These are phyloP conservation scores for Blastobotrys malaysiensis DNA, from an alignment of 1,139 yeast genomes.

Conservation along the genomic window DNA sequence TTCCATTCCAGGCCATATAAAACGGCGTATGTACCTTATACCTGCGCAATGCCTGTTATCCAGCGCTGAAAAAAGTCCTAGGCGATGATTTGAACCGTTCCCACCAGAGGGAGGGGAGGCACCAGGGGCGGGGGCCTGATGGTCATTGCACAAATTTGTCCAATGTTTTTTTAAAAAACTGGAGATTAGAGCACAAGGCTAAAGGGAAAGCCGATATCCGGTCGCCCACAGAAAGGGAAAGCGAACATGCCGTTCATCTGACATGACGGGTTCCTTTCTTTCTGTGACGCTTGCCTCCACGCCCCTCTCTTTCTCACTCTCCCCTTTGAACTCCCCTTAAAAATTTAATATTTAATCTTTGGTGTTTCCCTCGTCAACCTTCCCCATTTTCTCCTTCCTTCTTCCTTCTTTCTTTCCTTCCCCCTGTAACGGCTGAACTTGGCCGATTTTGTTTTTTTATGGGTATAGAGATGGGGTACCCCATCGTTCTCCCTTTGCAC, in stretches of 20 bases:
- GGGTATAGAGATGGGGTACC: background rate
- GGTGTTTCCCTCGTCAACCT: background rate
- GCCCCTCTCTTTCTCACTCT: too few species aligned
- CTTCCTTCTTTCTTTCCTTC: background rate
- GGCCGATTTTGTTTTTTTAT: background rate
- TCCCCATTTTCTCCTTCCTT: background rate
- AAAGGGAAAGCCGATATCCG: background rate
- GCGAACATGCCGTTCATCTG: background rate
- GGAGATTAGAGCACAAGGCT: background rate
- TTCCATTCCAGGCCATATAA: background rate
- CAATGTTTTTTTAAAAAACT: background rate
- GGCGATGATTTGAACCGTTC: background rate
- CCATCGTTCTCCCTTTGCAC: background rate
- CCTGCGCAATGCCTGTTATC: background rate
- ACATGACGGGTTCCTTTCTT: background rate
- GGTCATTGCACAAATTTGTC: background rate
- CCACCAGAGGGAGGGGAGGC: too few species aligned
- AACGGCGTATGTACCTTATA: background rate
- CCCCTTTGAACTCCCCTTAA: background rate
- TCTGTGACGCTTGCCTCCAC: constrained; percentile 1
- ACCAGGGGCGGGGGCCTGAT: too few species aligned
- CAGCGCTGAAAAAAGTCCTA: background rate
- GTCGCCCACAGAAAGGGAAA: background rate
- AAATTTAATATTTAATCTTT: background rate
- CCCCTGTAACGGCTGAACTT: background rate